These are phyloP conservation scores for Citrus maxima DNA, from an alignment of 345 rosid genomes.

Conservation along the genomic window DNA sequence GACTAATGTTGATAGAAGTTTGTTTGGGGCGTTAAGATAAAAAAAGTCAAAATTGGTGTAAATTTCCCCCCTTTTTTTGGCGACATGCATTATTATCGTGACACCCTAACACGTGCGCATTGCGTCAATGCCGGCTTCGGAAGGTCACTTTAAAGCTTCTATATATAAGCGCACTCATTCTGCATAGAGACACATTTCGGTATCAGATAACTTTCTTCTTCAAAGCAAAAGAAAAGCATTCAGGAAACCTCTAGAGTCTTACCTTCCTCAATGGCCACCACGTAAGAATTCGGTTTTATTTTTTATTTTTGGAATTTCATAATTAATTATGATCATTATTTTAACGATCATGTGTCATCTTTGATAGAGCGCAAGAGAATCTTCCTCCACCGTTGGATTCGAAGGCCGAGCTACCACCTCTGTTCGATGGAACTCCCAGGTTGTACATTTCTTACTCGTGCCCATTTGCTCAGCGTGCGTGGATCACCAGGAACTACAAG, in stretches of 20 bases:
- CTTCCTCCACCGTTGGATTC: constrained; percentile 49
- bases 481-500: constrained; percentile 94
- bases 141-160: not conserved
- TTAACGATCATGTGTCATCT: not conserved
- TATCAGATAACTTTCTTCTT: not conserved
- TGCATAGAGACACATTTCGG: not conserved
- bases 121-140: not conserved
- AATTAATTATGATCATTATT: not conserved
- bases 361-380: constrained; percentile 33
- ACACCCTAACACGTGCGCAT: not conserved
- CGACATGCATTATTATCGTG: not conserved
- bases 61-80: too few species aligned
- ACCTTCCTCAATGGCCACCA: constrained; percentile 26
- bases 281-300: constrained; percentile 19
- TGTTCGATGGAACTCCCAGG: constrained; percentile 80
- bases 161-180: not conserved
- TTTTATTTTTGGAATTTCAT: not conserved
- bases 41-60: too few species aligned
- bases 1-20: too few species aligned
- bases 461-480: constrained; percentile 86
- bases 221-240: not conserved
- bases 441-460: constrained; percentile 36
- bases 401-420: constrained; percentile 56
- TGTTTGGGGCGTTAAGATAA: too few species aligned
- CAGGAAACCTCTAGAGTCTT: not conserved